Conservation (phyloP, 2,329 filamentous ascomycete genomes). For the Sporothrix pseudoabietina region DNA sequence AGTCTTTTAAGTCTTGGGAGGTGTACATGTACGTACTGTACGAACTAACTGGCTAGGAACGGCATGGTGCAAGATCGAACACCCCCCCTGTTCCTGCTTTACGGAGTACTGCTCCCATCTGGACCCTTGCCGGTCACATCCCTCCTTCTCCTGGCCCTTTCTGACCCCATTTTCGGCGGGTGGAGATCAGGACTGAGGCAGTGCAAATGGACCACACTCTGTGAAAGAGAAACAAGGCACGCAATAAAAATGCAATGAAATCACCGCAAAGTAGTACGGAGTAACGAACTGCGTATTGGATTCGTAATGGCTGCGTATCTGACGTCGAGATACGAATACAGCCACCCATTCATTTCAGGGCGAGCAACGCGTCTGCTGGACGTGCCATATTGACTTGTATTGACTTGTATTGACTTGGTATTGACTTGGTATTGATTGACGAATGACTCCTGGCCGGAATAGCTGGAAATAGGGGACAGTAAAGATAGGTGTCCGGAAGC, state of each 20-base stretch:
- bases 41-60: not conserved
- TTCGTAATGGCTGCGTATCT: conserved; percentile 12
- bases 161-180: not conserved
- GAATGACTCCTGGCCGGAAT: not conserved
- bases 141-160: conserved; percentile 3
- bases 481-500: not conserved
- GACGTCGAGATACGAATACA: not conserved
- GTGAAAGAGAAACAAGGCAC: not conserved
- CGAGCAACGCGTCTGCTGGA: not conserved
- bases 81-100: conserved; percentile 12
- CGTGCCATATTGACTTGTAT: not conserved
- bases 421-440: not conserved
- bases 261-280: not conserved
- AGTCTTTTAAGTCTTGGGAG: too few species aligned
- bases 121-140: conserved; percentile 5
- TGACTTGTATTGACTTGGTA: not conserved
- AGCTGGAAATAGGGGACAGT: not conserved
- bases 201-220: conserved; percentile 18
- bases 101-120: not conserved
- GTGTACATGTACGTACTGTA: not conserved
- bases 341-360: not conserved
- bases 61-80: conserved; percentile 10
- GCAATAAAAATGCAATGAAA: conserved; percentile 8
- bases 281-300: conserved; percentile 2
- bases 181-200: conserved; percentile 27